phyloP scores from a whole-genome alignment of 2,329 filamentous ascomycete species.

The Didymella lethalis region DNA sequence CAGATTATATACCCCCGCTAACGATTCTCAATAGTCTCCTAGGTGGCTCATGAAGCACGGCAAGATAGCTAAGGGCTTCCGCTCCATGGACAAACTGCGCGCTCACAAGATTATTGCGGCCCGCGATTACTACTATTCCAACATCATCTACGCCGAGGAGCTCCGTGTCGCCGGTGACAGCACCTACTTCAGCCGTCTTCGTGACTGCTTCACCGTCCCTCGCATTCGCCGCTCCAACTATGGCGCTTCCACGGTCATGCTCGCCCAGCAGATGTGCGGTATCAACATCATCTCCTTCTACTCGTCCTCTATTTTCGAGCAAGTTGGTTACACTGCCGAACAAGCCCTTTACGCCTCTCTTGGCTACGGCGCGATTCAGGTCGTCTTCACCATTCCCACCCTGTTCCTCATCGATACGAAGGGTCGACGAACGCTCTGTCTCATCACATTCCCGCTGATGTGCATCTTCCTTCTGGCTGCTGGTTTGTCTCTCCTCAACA shows the following conservation, averaged over 20 bases:
- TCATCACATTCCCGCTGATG: conserved; percentile 50
- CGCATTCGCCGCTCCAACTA: conserved; percentile 51
- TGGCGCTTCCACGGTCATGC: conserved; percentile 52
- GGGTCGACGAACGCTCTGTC: conserved; percentile 44
- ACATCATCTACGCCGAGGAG: conserved; percentile 48
- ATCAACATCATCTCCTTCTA: conserved; percentile 83
- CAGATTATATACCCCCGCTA: background rate
- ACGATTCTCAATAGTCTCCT: conserved; percentile 35
- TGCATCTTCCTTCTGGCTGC: conserved; percentile 48
- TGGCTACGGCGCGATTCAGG: conserved; percentile 48
- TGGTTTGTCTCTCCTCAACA: conserved; percentile 47
- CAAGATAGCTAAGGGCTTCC: conserved; percentile 53
- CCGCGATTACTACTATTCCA: conserved; percentile 50
- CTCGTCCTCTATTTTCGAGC: conserved; percentile 76
- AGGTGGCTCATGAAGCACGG: conserved; percentile 52
- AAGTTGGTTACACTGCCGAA: conserved; percentile 37
- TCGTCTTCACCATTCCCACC: conserved; percentile 49
- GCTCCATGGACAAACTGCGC: conserved; percentile 57
- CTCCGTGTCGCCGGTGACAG: conserved; percentile 42
- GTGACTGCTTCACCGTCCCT: conserved; percentile 57
- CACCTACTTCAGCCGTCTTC: conserved; percentile 54
- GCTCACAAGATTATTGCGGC: conserved; percentile 47
- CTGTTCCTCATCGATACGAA: conserved; percentile 52
- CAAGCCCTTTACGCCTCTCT: conserved; percentile 49
- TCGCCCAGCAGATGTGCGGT: conserved; percentile 53